Base-by-base conservation (phyloP, 2,329 filamentous ascomycete species). In the Drechslerella coelobrocha region DNA sequence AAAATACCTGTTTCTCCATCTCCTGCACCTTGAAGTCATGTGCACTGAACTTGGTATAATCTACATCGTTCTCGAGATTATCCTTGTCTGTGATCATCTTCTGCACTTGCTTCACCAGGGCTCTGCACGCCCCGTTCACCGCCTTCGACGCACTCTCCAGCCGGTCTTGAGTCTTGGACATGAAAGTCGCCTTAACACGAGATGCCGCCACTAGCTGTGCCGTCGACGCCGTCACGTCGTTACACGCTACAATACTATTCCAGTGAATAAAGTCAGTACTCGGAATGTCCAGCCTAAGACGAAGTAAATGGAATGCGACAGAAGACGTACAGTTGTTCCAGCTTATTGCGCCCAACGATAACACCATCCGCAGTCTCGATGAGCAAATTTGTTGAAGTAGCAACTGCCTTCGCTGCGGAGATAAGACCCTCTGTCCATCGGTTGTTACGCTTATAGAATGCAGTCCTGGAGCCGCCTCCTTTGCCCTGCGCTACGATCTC, bases 391-490 rank as follows among this genome's bases (percentile, higher is more conserved):
- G 94, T 99, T 14, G 92, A 95, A 1, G 85, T 85, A 2, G 94
- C 94, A 17, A 99, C 94, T 0, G 94, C 94, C 81, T 99, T 99
- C 73, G 94, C 93, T 0, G 94, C 94, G 37, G 91, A 96, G 78
- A 99, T 97, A 71, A 99, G 86, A 51, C 94, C 94, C 78, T 99
- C 94, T 0, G 94, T 99, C 94, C 94, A 99, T 56, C 94, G 87
- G 81, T 97, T 99, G 85, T 99, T 97, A 83, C 97, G 97, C 85
- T 97, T 97, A 87, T 99, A 99, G 80, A 99, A 99, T 23, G 92
- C 92, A 1, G 92, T 95, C 65, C 88, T 86, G 47, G 91, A 95
- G 55, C 90, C 91, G 24, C 88, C 89, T 34, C 94, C 94, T 19
- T 90, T 88, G 6, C 94, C 94, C 73, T 96, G 91, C 74, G 92